Percentiles rank a stretch among this genome's conserved stretches.
Evolutionary conservation across 2,329 filamentous ascomycete species (phyloP).

Genomic region (Elsinoe necatrix): DNA sequence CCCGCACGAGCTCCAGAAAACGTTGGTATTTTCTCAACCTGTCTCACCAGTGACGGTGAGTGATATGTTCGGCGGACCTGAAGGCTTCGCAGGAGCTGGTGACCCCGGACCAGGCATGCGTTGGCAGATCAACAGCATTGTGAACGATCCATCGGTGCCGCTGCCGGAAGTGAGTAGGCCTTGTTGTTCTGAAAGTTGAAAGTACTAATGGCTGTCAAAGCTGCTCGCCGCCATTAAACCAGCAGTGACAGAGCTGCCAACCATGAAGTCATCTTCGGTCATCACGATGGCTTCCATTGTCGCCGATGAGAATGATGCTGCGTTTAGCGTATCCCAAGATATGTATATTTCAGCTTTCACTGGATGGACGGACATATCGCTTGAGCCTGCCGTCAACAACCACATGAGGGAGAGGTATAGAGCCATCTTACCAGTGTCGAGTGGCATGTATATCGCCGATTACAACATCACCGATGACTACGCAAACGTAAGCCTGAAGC

Average conservation of each 20-base stretch:
- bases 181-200: not conserved
- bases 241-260: not conserved
- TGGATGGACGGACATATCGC: not conserved
- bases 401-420: not conserved
- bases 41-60: not conserved
- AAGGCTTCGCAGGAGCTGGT: not conserved
- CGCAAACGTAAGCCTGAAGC: not conserved
- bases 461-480: not conserved
- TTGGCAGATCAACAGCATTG: conserved; percentile 2
- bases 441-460: conserved; percentile 1
- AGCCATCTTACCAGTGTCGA: not conserved
- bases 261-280: not conserved
- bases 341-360: not conserved
- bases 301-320: not conserved
- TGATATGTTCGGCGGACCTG: conserved; percentile 2
- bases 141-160: not conserved
- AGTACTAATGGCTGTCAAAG: not conserved
- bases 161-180: not conserved
- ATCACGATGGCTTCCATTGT: not conserved
- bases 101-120: not conserved
- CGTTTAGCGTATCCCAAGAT: not conserved
- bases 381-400: not conserved
- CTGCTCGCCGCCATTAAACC: not conserved
- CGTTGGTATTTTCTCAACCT: not conserved
- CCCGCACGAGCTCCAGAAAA: not conserved